A percentile compares a stretch with the other conserved stretches of the same genome.
Conservation (phyloP, 2,329 filamentous ascomycete genomes). For the Chaetomium globosum region DNA sequence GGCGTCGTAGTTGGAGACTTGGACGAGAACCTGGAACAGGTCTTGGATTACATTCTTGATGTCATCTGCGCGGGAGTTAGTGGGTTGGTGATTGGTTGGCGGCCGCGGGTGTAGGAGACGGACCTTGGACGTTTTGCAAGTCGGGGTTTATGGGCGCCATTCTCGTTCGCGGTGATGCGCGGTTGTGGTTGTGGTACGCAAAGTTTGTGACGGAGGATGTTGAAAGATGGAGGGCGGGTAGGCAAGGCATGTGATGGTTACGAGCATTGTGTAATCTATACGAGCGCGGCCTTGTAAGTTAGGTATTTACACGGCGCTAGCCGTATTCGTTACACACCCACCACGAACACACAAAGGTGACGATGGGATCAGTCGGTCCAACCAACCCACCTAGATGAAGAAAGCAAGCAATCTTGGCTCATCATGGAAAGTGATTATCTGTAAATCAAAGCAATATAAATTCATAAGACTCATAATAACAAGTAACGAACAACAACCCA, state of each 20-base stretch:
- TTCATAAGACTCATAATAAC: slow-evolving; percentile 8
- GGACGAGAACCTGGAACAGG: slow-evolving; percentile 65
- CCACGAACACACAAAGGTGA: too few species aligned
- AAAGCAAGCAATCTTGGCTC: not conserved
- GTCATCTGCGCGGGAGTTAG: slow-evolving; percentile 48
- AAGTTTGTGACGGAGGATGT: not conserved
- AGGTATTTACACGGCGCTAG: too few species aligned
- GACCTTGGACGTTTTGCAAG: slow-evolving; percentile 36
- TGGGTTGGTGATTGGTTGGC: slow-evolving; percentile 13
- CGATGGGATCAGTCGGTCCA: not conserved
- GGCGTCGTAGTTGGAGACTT: slow-evolving; percentile 63
- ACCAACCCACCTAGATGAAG: not conserved
- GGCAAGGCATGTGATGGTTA: slow-evolving; percentile 3
- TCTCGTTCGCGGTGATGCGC: slow-evolving; percentile 10
- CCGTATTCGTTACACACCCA: too few species aligned
- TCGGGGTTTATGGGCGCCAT: slow-evolving; percentile 39
- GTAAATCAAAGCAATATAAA: not conserved
- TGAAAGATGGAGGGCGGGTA: not conserved
- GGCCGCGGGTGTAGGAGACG: slow-evolving; percentile 2
- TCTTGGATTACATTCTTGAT: slow-evolving; percentile 66
- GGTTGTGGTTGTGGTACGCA: not conserved
- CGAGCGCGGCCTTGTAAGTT: not conserved
- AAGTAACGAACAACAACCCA: slow-evolving; percentile 10
- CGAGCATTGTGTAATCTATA: too few species aligned
- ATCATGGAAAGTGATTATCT: not conserved